Base-by-base conservation (phyloP, 371 early-diverging fungal species). In the Mortierella sp. region DNA sequence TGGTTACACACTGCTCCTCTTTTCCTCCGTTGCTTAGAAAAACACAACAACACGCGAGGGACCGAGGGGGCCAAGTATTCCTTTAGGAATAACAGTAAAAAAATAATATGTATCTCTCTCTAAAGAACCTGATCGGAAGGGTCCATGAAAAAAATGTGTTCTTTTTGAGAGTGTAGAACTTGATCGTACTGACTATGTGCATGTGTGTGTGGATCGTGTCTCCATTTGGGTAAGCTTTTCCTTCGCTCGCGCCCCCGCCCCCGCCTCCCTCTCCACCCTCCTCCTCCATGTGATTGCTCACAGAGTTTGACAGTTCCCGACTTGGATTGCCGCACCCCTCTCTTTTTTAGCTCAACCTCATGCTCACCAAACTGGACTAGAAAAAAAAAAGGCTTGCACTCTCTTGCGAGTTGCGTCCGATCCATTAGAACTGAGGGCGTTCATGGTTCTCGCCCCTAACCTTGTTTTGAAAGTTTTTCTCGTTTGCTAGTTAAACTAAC, bases 271-370 rank as follows among this genome's bases (percentile, higher is more conserved):
- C n/a, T n/a, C 50, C n/a, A n/a, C 50, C 50, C 50, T 19, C 47
- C 47, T 47, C 47, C 31, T 58, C 58, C 58, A 58, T 34, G 58
- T 58, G 58, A 58, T 58, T 58, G 58, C 58, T 58, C 58, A 34
- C 58, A 34, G 13, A 50, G 19, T 8, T 22, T 24, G 22, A 53
- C 13, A 58, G 58, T 16, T 31, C 22, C 58, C 31, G 29, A 58
- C 58, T 29, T 55, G 55, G 31, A 16, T 29, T 53, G 53, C 26
- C 53, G 26, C 26, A 10, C 26, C 26, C n/a, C 31, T 31, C 16
- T 0, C 0, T 45, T 45, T 16, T 19, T 2, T 58, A n/a, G n/a
- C 34, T 58, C 29, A 58, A 58, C 58, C 34, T 58, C 19, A 19
- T 22, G 29, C 58, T 22, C 58, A 16, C 37, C 2, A n/a, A 8